Percentiles rank a stretch among this genome's conserved stretches.
These are phyloP conservation scores for Blastocystis sp. DNA, from an alignment of 352 stramenopile genomes.

Conservation along the genomic window DNA sequence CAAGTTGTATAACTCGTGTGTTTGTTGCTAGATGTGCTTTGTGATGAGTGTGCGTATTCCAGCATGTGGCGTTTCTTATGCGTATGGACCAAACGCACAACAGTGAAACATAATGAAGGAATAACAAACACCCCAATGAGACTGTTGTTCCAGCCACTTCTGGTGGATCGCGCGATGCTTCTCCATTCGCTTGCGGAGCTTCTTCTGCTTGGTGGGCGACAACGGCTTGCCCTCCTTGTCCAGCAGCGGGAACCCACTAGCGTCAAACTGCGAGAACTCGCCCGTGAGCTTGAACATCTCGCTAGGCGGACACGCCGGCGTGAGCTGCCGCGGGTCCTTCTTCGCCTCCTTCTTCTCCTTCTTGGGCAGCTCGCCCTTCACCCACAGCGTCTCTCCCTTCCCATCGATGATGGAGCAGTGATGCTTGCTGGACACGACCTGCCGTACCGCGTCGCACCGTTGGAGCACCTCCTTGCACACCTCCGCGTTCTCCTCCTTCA, in stretches of 20 bases:
- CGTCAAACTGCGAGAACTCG: constrained; percentile 77
- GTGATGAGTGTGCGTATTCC: too few relatives aligned
- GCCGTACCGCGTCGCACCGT: constrained; percentile 17
- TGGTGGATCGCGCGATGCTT: constrained; percentile 85
- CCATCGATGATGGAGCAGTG: constrained; percentile 45
- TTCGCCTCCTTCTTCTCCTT: neutral
- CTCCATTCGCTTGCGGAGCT: constrained; percentile 89
- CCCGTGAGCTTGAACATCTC: constrained; percentile 65
- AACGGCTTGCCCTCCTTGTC: constrained; percentile 71
- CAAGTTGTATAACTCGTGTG: constrained; percentile 48
- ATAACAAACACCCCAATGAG: constrained; percentile 29
- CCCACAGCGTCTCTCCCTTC: constrained; percentile 12
- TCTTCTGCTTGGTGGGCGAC: constrained; percentile 89
- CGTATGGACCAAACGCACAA: too few relatives aligned
- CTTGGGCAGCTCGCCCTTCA: constrained; percentile 13
- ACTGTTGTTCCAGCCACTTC: constrained; percentile 55
- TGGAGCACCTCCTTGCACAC: constrained; percentile 13
- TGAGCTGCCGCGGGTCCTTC: neutral
- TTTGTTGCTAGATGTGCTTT: constrained; percentile 24
- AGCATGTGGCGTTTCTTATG: too few relatives aligned
- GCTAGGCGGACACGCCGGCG: neutral
- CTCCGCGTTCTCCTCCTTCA: neutral
- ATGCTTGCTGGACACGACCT: neutral
- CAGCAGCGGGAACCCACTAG: constrained; percentile 72
- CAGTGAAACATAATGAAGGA: too few relatives aligned